Base-by-base conservation (phyloP, 2,329 filamentous ascomycete species). In the Xylariaceae sp. region DNA sequence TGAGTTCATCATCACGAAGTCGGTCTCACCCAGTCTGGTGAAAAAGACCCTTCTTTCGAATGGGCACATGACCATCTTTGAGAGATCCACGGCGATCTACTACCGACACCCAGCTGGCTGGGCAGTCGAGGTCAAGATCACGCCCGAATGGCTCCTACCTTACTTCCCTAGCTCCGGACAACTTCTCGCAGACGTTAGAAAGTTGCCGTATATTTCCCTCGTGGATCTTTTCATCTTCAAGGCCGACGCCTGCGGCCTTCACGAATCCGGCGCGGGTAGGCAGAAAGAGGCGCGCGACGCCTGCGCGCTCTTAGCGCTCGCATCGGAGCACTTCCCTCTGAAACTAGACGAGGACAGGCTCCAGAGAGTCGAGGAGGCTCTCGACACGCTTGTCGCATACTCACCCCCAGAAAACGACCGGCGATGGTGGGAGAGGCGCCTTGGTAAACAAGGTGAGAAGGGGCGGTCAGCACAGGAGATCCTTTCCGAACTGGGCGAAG, bases 131-230 rank as follows among this genome's bases (percentile, higher is more conserved):
- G 37, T 65, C 3, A 62, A 63, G 58, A 56, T 65, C 54, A 65
- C 64, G 18, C 64, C 64, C 4, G 64, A 63, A 45, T 65, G 64
- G 62, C 60, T 65, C 15, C 62, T 60, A n/a, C 62, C 64, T 51
- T 65, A 61, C 44, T 53, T 64, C 8, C 62, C 64, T 17, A 39
- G 17, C 51, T 60, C 63, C 13, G 62, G 58, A 30, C 57, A 59
- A 50, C 17, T 23, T 1, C 42, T 64, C 10, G 51, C 39, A n/a
- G 54, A 61, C 39, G 56, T 64, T 47, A 23, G 53, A 37, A 42
- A 49, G 34, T 35, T 63, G 45, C 64, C 64, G 1, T 65, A 65
- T 18, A 53, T 64, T 37, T 64, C 64, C 11, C 62, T 65, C 7
- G 53, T 44, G 23, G 64, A 65, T 30, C 60, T 65, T 30, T 48